Evolutionary conservation across 2,329 filamentous ascomycete species (phyloP).

Genomic region (Pseudogymnoascus destructans): DNA sequence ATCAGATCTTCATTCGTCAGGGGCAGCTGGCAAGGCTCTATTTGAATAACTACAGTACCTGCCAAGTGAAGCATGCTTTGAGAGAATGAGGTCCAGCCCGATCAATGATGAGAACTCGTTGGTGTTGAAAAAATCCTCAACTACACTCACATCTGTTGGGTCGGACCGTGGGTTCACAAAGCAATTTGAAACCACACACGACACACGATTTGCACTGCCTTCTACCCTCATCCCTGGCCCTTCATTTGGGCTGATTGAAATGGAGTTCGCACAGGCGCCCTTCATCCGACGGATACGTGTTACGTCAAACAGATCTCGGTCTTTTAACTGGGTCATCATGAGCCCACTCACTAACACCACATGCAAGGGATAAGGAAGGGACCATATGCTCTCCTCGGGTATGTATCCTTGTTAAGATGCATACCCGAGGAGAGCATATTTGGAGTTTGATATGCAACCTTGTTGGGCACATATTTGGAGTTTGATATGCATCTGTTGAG

Average conservation of each 20-base stretch:
- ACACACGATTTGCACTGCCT: neutral
- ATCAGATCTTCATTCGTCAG: neutral
- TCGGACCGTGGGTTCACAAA: neutral
- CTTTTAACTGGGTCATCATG: neutral
- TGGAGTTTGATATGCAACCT: no score
- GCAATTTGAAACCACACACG: slow-evolving; percentile 1
- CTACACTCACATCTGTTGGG: neutral
- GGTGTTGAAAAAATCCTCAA: neutral
- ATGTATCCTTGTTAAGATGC: no score
- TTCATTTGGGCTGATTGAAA: neutral
- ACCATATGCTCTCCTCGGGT: neutral
- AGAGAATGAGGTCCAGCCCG: neutral
- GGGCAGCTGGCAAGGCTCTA: neutral
- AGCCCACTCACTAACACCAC: neutral
- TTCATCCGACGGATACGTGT: neutral
- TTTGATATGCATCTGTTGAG: no score
- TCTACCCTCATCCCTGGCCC: neutral
- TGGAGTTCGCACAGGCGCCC: neutral
- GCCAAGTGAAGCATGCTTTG: neutral
- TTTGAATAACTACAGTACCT: neutral
- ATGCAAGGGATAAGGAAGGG: neutral
- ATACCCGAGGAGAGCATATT: no score
- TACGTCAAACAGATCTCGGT: neutral
- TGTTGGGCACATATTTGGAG: no score
- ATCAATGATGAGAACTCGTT: neutral